Evolutionary conservation across 2,329 filamentous ascomycete genomes (phyloP).

Genomic region (Trichoderma simmonsii): DNA sequence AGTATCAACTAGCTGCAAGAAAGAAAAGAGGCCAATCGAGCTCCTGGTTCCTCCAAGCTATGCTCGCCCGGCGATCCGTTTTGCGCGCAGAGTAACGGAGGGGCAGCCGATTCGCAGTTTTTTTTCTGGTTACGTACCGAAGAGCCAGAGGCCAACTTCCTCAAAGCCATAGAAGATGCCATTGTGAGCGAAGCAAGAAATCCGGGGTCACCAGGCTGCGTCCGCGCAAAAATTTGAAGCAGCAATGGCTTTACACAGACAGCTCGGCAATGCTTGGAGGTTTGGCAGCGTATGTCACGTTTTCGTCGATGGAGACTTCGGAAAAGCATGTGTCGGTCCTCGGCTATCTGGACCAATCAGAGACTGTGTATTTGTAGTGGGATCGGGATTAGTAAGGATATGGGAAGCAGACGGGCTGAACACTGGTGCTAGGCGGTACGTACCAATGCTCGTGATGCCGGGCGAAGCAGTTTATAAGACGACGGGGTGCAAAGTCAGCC

Average conservation of each 20-base stretch:
- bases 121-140: conserved; percentile 44
- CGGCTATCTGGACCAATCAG: conserved; percentile 20
- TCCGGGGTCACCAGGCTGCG: conserved; percentile 29
- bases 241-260: conserved; percentile 17
- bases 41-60: background rate
- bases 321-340: conserved; percentile 18
- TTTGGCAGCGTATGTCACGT: conserved; percentile 18
- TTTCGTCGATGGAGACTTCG: conserved; percentile 19
- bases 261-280: conserved; percentile 14
- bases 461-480: background rate
- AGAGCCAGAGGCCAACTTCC: conserved; percentile 55
- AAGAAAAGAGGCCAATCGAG: background rate
- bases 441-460: background rate
- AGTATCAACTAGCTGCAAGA: conserved; percentile 9
- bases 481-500: background rate
- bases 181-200: conserved; percentile 39
- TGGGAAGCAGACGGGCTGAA: background rate
- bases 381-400: conserved; percentile 1
- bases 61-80: conserved; percentile 10
- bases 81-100: conserved; percentile 18
- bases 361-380: conserved; percentile 15
- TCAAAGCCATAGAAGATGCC: conserved; percentile 64
- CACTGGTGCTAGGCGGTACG: background rate
- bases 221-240: conserved; percentile 31
- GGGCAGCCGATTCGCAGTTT: conserved; percentile 1